Evolutionary conservation across 805 yeast genomes (phyloP).

Genomic region (Nakazawaea ishiwadae): DNA sequence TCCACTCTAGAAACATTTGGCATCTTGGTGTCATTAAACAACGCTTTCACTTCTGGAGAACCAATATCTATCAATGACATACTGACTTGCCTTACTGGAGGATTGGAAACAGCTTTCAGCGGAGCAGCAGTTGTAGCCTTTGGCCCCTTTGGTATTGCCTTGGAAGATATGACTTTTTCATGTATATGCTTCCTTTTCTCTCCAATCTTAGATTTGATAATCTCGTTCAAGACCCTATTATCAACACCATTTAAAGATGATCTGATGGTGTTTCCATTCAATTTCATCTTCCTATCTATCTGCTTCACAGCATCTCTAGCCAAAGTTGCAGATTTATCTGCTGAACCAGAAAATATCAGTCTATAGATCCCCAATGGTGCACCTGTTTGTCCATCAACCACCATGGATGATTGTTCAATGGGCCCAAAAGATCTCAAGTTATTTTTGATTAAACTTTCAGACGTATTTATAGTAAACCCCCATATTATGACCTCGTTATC

Average conservation of each 20-base stretch:
- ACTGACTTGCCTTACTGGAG: not conserved
- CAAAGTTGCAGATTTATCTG: conserved; percentile 39
- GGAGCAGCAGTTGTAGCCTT: not conserved
- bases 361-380: conserved; percentile 72
- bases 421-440: conserved; percentile 62
- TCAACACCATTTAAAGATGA: conserved; percentile 48
- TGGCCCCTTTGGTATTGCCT: conserved; percentile 10
- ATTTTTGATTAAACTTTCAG: conserved; percentile 40
- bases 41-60: conserved; percentile 13
- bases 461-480: conserved; percentile 54
- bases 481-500: conserved; percentile 64
- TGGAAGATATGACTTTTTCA: conserved; percentile 17
- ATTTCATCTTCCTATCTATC: conserved; percentile 34
- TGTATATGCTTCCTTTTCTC: conserved; percentile 30
- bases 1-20: not conserved
- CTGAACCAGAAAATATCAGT: conserved; percentile 56
- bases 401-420: conserved; percentile 50
- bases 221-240: conserved; percentile 31
- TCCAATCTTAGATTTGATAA: conserved; percentile 29
- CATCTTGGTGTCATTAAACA: conserved; percentile 5
- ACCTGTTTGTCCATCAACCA: conserved; percentile 70
- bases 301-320: conserved; percentile 42
- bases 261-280: conserved; percentile 49
- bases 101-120: not conserved
- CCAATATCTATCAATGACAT: conserved; percentile 12